phyloP scores from a whole-genome alignment of 805 yeast genomes.

The Wickerhamomyces canadensis region DNA sequence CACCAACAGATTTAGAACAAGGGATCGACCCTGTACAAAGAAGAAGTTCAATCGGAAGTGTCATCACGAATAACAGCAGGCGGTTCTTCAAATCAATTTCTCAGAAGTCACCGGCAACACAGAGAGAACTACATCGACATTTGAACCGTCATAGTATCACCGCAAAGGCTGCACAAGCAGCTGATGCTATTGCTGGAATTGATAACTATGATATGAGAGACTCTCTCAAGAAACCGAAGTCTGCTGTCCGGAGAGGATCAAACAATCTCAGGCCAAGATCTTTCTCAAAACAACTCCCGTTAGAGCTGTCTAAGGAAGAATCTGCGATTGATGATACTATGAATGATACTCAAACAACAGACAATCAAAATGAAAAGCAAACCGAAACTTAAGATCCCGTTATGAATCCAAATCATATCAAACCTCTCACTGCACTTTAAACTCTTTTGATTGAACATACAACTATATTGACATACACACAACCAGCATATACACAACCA shows the following conservation, averaged over 20 bases:
- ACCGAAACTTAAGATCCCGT: no score
- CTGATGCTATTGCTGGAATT: slow-evolving; percentile 43
- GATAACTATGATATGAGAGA: slow-evolving; percentile 23
- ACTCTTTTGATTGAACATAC: no score
- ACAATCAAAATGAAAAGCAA: no score
- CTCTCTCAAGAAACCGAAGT: slow-evolving; percentile 8
- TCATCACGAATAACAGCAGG: slow-evolving; percentile 5
- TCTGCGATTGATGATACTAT: no score
- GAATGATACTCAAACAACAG: no score
- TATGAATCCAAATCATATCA: no score
- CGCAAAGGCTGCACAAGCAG: slow-evolving; percentile 33
- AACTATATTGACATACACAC: no score
- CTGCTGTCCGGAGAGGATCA: slow-evolving; percentile 1
- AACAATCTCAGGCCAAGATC: not conserved
- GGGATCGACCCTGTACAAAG: not conserved
- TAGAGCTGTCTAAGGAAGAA: no score
- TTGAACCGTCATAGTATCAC: slow-evolving; percentile 35
- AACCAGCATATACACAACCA: no score
- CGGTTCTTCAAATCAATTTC: slow-evolving; percentile 18
- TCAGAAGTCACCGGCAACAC: slow-evolving; percentile 18
- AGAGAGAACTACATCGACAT: slow-evolving; percentile 26
- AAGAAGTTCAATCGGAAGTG: slow-evolving; percentile 1
- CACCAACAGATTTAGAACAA: not conserved
- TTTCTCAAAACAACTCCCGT: not conserved
- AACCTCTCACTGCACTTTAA: no score